A percentile compares a stretch with the other conserved stretches of the same genome.
Evolutionary conservation across 495 filamentous ascomycete genomes (phyloP).

Genomic region (Xylaria intraflava): DNA sequence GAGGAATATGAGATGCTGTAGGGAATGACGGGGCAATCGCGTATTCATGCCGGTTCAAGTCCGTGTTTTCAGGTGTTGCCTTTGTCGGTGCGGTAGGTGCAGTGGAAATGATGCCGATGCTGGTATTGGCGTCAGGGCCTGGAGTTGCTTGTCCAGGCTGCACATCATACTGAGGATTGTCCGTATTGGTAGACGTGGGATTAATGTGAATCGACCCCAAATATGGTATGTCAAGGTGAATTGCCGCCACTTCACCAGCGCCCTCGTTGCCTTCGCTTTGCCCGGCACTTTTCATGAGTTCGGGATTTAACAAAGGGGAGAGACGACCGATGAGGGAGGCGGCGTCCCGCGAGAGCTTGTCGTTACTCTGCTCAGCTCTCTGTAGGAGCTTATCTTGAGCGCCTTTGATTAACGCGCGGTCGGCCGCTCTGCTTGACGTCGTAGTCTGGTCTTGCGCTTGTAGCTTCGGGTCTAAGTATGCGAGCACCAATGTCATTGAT

Average conservation of each 20-base stretch:
- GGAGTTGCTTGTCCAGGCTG: slow-evolving; percentile 3
- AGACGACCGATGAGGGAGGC: slow-evolving; percentile 38
- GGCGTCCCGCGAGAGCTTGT: slow-evolving; percentile 36
- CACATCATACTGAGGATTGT: background rate
- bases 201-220: slow-evolving; percentile 43
- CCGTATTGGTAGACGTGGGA: slow-evolving; percentile 13
- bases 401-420: slow-evolving; percentile 26
- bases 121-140: background rate
- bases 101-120: background rate
- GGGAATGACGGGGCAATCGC: background rate
- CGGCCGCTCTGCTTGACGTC: slow-evolving; percentile 30
- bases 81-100: background rate
- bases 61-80: background rate
- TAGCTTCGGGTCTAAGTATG: slow-evolving; percentile 31
- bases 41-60: background rate
- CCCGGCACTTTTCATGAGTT: slow-evolving; percentile 7
- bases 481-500: slow-evolving; percentile 39
- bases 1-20: background rate
- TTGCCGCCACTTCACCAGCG: background rate
- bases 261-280: slow-evolving; percentile 5
- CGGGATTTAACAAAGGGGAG: slow-evolving; percentile 31
- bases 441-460: slow-evolving; percentile 20
- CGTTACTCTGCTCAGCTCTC: slow-evolving; percentile 27
- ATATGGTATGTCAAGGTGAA: slow-evolving; percentile 42
- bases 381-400: slow-evolving; percentile 36